Percentiles rank a stretch among this genome's conserved stretches.
These are phyloP conservation scores for Spathaspora hagerdaliae DNA, from an alignment of 805 yeast genomes.

Conservation along the genomic window DNA sequence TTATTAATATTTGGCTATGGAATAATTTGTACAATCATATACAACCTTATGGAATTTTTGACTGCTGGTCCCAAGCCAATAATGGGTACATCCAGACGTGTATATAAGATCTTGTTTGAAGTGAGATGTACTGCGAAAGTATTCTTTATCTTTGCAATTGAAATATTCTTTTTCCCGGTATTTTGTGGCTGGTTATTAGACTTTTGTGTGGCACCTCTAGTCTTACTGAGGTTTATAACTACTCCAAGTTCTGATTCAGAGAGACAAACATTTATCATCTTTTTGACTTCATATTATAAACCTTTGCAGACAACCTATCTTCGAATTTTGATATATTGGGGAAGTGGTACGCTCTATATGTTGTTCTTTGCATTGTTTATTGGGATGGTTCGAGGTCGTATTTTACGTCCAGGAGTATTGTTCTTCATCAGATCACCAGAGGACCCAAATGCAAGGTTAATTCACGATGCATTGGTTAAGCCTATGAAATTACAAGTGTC, in stretches of 20 bases:
- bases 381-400: slow-evolving; percentile 69
- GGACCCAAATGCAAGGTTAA: slow-evolving; percentile 81
- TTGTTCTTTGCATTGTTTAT: slow-evolving; percentile 80
- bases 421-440: slow-evolving; percentile 92
- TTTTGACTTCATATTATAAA: slow-evolving; percentile 18
- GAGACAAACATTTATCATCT: slow-evolving; percentile 11
- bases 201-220: slow-evolving; percentile 59
- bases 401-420: slow-evolving; percentile 83
- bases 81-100: slow-evolving; percentile 45
- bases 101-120: slow-evolving; percentile 53
- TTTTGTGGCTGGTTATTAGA: slow-evolving; percentile 80
- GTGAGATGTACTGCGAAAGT: slow-evolving; percentile 67
- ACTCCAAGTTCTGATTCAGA: slow-evolving; percentile 1
- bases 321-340: slow-evolving; percentile 47
- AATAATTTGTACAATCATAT: slow-evolving; percentile 18
- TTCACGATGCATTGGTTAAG: slow-evolving; percentile 81
- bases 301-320: slow-evolving; percentile 17
- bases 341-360: slow-evolving; percentile 81
- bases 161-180: slow-evolving; percentile 80
- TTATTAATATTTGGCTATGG: slow-evolving; percentile 33
- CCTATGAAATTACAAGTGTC: slow-evolving; percentile 71
- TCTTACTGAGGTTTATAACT: slow-evolving; percentile 17
- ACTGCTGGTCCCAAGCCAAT: slow-evolving; percentile 39
- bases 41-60: slow-evolving; percentile 27
- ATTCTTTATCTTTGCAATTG: slow-evolving; percentile 68